Evolutionary conservation across 305 asterid species (phyloP).

Genomic region (Nicotiana rustica): DNA sequence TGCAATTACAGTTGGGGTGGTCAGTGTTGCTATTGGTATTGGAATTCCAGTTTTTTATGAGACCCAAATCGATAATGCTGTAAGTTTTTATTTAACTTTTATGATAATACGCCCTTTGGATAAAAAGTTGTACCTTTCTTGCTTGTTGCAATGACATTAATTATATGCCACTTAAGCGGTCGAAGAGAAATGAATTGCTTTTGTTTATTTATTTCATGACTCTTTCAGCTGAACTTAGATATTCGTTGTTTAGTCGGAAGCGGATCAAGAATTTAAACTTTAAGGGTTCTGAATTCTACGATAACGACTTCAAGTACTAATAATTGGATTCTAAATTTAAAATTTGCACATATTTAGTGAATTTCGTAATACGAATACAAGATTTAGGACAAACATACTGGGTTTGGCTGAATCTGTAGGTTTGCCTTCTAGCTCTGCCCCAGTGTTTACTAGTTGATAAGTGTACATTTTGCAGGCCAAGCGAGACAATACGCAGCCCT

Average conservation of each 20-base stretch:
- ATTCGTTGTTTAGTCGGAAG: not conserved
- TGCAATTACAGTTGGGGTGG: slow-evolving; percentile 84
- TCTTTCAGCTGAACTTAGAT: not conserved
- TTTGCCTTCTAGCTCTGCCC: too few relatives aligned
- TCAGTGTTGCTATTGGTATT: slow-evolving; percentile 83
- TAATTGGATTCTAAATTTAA: too few relatives aligned
- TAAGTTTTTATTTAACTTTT: slow-evolving; percentile 40
- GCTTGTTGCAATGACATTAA: not conserved
- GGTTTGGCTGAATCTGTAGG: too few relatives aligned
- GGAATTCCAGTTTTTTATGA: slow-evolving; percentile 94
- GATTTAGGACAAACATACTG: too few relatives aligned
- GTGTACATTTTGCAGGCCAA: slow-evolving; percentile 63
- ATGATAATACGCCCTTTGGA: not conserved
- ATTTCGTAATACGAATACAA: too few relatives aligned
- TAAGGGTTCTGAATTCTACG: too few relatives aligned
- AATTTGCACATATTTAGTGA: too few relatives aligned
- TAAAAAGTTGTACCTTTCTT: not conserved
- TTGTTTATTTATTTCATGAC: not conserved
- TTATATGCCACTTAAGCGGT: not conserved
- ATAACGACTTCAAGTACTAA: too few relatives aligned
- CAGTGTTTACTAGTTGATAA: not conserved
- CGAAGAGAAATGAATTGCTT: too few relatives aligned
- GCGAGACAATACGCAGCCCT: slow-evolving; percentile 89
- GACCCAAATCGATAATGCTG: slow-evolving; percentile 84
- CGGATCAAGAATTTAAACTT: too few relatives aligned